phyloP scores from a whole-genome alignment of 306 rosid genomes.

The Corylus americana region DNA sequence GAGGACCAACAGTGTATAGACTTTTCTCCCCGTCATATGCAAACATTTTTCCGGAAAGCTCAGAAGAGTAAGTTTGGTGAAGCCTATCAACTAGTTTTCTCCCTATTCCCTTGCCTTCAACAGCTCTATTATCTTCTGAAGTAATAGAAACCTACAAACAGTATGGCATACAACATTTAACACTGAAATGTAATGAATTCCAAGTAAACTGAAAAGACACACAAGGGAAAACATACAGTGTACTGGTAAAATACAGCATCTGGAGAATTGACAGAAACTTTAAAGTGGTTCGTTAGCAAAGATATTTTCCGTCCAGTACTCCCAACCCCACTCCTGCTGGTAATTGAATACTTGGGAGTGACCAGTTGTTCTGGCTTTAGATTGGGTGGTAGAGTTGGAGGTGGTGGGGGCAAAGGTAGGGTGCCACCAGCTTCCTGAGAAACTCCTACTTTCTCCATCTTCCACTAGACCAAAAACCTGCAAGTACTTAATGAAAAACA shows the following conservation, averaged over 20 bases:
- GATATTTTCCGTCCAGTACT: constrained; percentile 48
- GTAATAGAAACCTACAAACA: constrained; percentile 63
- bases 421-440: constrained; percentile 35
- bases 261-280: constrained; percentile 50
- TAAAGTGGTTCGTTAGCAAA: constrained; percentile 67
- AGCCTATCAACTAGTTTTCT: constrained; percentile 78
- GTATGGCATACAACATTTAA: constrained; percentile 24
- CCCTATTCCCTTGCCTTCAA: constrained; percentile 67
- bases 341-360: constrained; percentile 46
- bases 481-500: neutral
- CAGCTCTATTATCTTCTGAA: constrained; percentile 55
- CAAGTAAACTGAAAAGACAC: constrained; percentile 10
- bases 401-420: constrained; percentile 36
- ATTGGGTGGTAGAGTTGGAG: constrained; percentile 28
- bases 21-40: constrained; percentile 78
- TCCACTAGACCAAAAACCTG: neutral
- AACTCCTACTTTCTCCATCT: constrained; percentile 37
- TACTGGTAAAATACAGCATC: constrained; percentile 86
- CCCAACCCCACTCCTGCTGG: constrained; percentile 62
- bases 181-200: neutral
- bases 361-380: constrained; percentile 33
- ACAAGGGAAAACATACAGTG: constrained; percentile 49
- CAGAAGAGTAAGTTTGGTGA: constrained; percentile 60
- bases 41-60: constrained; percentile 59
- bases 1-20: constrained; percentile 75